Percentiles rank a stretch among this genome's conserved stretches.
Conservation (phyloP, 163 green algal genomes). For the Scenedesmus sp. region DNA sequence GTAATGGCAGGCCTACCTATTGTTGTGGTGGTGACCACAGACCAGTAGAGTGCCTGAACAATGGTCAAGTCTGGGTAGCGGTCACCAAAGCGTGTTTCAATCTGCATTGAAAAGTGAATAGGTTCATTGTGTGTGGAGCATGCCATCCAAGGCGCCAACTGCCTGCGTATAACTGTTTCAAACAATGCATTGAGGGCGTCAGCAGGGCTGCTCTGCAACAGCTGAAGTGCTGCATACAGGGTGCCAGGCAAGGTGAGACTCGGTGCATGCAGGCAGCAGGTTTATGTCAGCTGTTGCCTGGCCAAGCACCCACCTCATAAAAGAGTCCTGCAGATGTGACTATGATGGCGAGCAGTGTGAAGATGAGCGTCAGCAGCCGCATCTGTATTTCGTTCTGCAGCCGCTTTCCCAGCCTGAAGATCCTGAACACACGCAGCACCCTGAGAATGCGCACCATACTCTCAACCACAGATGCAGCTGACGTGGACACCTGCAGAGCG, state of each 20-base stretch:
- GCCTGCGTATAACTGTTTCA: no score
- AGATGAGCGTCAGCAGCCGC: slow-evolving; percentile 45
- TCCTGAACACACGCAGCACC: slow-evolving; percentile 39
- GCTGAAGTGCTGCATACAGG: no score
- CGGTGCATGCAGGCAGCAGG: background rate
- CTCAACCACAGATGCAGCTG: slow-evolving; percentile 8
- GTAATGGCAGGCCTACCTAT: slow-evolving; percentile 22
- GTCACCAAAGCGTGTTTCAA: slow-evolving; percentile 30
- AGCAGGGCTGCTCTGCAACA: no score
- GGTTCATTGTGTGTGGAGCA: no score
- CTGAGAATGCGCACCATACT: slow-evolving; percentile 33
- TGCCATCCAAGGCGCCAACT: no score
- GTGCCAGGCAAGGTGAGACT: background rate
- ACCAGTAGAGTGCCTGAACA: slow-evolving; percentile 47
- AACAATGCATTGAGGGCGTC: background rate
- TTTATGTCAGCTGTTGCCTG: background rate
- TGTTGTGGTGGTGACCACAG: slow-evolving; percentile 46
- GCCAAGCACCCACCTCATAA: slow-evolving; percentile 14
- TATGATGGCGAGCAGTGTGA: slow-evolving; percentile 49
- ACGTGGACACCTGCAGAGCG: background rate
- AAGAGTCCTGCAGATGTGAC: slow-evolving; percentile 40
- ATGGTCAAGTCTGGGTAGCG: slow-evolving; percentile 46
- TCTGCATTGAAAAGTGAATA: background rate
- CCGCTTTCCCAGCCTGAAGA: slow-evolving; percentile 43
- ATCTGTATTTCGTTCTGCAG: slow-evolving; percentile 36